These are phyloP conservation scores for Colletotrichum nymphaeae DNA, from an alignment of 2,329 filamentous ascomycete species.

Conservation along the genomic window DNA sequence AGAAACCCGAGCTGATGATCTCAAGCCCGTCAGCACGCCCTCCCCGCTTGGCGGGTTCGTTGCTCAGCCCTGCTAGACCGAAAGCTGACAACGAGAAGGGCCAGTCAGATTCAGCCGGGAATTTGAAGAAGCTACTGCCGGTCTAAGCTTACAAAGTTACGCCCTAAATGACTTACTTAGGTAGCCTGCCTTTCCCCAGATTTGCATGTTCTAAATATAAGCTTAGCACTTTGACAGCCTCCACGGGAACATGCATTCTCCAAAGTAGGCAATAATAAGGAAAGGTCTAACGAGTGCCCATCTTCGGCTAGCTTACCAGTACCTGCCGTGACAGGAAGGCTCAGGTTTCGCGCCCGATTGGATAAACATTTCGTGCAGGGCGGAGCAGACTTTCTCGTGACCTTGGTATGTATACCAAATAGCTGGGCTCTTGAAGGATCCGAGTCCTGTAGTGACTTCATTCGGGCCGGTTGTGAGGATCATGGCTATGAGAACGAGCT, in stretches of 20 bases:
- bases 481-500: background rate
- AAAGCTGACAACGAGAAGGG: background rate
- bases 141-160: background rate
- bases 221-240: background rate
- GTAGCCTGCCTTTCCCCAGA: background rate
- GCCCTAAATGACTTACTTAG: no score
- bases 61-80: constrained; percentile 15
- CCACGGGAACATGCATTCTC: background rate
- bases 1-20: background rate
- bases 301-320: background rate
- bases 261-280: background rate
- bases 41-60: background rate
- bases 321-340: background rate
- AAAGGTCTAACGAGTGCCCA: background rate
- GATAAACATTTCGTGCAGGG: background rate
- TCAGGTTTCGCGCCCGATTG: background rate
- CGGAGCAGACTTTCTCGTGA: background rate
- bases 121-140: background rate
- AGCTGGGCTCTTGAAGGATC: background rate
- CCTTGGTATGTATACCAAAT: background rate
- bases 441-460: background rate
- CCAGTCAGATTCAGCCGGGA: background rate
- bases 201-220: constrained; percentile 17
- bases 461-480: background rate
- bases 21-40: background rate